Conservation (phyloP, 352 stramenopile genomes). For the Globisporangium cylindrosporum region DNA sequence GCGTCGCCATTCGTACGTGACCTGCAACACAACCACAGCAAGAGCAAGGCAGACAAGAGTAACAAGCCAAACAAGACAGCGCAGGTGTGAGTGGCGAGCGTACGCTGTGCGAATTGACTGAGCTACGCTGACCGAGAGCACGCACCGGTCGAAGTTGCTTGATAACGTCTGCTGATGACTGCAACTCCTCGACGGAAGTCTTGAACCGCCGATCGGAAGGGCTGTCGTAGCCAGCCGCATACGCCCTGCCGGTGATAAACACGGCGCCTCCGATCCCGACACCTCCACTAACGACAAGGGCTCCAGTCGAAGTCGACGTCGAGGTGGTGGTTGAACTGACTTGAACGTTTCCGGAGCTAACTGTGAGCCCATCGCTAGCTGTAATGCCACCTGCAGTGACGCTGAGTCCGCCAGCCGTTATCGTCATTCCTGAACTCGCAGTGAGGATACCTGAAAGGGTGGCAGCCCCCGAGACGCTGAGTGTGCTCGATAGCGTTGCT, state of each 20-base stretch:
- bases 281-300: slow-evolving; percentile 40
- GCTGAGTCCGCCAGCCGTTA: slow-evolving; percentile 13
- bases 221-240: slow-evolving; percentile 7
- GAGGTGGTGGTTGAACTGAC: slow-evolving; percentile 25
- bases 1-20: slow-evolving; percentile 47
- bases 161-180: slow-evolving; percentile 24
- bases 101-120: neutral
- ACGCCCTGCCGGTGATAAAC: slow-evolving; percentile 22
- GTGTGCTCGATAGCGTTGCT: neutral
- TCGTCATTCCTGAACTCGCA: slow-evolving; percentile 8
- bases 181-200: slow-evolving; percentile 24
- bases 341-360: slow-evolving; percentile 21
- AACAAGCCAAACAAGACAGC: neutral
- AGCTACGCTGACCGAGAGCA: slow-evolving; percentile 3
- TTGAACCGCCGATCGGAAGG: slow-evolving; percentile 47
- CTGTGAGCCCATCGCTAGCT: slow-evolving; percentile 17
- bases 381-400: slow-evolving; percentile 16
- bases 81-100: neutral
- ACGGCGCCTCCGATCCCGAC: slow-evolving; percentile 30
- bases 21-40: slow-evolving; percentile 22
- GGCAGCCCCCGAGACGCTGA: neutral
- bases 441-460: too few relatives aligned
- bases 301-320: slow-evolving; percentile 19
- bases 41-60: neutral
- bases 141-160: slow-evolving; percentile 37